phyloP scores from a whole-genome alignment of 495 filamentous ascomycete species.

The Tetracladium setigerum region DNA sequence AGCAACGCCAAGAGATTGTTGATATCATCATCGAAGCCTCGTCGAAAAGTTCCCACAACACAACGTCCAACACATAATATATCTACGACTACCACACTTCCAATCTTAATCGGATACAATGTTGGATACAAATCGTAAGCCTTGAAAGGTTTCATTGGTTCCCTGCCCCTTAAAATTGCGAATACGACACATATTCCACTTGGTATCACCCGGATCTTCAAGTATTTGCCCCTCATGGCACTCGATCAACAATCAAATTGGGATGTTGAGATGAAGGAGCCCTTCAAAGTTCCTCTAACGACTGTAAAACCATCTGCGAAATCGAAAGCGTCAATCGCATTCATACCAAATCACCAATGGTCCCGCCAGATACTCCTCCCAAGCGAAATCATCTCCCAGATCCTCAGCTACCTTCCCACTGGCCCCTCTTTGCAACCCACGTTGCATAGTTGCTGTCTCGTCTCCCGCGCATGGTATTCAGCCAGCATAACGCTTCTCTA shows the following conservation, averaged over 20 bases:
- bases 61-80: too few species aligned
- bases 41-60: too few species aligned
- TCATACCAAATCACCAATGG: neutral
- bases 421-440: conserved; percentile 27
- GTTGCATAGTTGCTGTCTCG: conserved; percentile 47
- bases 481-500: conserved; percentile 51
- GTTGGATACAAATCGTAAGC: too few species aligned
- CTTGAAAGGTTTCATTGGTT: too few species aligned
- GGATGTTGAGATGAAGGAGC: conserved; percentile 19
- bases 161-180: too few species aligned
- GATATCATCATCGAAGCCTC: neutral
- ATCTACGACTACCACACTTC: too few species aligned
- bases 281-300: conserved; percentile 7
- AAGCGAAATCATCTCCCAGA: conserved; percentile 44
- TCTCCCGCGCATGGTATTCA: conserved; percentile 60
- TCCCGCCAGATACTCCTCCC: conserved; percentile 16
- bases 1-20: neutral
- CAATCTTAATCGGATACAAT: too few species aligned
- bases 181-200: too few species aligned
- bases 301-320: neutral
- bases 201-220: neutral
- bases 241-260: conserved; percentile 21
- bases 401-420: conserved; percentile 27
- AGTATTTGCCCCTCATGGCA: conserved; percentile 5
- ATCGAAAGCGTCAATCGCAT: neutral